Evolutionary conservation across 1,284 basidiomycete species (phyloP), one percentile per base, ranked within the genome.

Genomic region (Sphaerobolus stellatus): DNA sequence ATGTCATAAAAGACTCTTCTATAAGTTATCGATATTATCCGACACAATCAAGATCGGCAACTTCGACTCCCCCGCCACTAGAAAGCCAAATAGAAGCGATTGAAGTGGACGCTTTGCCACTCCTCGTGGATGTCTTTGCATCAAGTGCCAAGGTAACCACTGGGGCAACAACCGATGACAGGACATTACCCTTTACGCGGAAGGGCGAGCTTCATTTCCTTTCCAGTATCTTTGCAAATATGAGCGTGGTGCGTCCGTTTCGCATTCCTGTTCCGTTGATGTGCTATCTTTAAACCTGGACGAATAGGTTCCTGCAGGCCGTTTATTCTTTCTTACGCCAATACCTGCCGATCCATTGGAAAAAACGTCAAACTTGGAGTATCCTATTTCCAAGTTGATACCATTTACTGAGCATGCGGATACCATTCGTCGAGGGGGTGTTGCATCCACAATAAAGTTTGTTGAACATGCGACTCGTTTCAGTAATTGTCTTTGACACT

Each of bases 391-490:
- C 9, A 93, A 92, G 65, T 76, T 97, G 22, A 77, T 92, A 2
- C 75, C 84, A 2, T 97, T 95, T 69, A 96, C 92, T 3, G 93
- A 96, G 68, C 92, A 97, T 69, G 78, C 81, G 47, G 88, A 94
- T 61, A 80, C 77, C 0, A 94, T 97, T 54, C 82, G 94, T 34
- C 77, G 94, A 59, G 89, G 92, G 13, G 94, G 94, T 25, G 87
- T 93, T 8, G 81, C 87, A 4, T 90, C 91, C 11, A 86, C 84
- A 5, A 84, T 97, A 67, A 98, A 97, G 92, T 92, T 58, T 40
- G 78, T 63, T 29, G 25, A 31, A 13, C 24, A 29, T 46, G 22
- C 22, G 18, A n/a, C 25, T 34, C 9, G n/a, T 28, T 46, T 16
- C 5, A 24, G 30, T n/a, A 52, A 25, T 57, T 54, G 45, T 48